Percentiles rank a stretch among this genome's conserved stretches.
Evolutionary conservation across 2,329 filamentous ascomycete species (phyloP).

Genomic region (Aphanocladium album): DNA sequence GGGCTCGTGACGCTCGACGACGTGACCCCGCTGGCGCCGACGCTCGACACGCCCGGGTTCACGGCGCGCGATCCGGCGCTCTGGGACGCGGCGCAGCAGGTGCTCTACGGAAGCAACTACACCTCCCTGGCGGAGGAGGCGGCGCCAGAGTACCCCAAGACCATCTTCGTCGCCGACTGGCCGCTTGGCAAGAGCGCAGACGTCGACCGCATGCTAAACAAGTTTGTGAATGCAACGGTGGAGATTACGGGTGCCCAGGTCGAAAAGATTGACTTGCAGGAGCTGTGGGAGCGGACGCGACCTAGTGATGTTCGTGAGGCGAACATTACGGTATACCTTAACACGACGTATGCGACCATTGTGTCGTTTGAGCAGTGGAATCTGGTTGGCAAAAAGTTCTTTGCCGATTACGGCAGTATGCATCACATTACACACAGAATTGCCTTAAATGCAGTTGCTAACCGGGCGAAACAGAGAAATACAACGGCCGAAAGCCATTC

Average conservation of each 20-base stretch:
- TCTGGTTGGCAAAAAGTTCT: conserved; percentile 9
- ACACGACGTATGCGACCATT: conserved; percentile 5
- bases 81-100: conserved; percentile 3
- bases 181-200: not conserved
- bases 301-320: not conserved
- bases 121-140: not conserved
- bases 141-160: not conserved
- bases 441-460: not conserved
- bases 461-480: not conserved
- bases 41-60: conserved; percentile 15
- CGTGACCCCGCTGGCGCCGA: conserved; percentile 13
- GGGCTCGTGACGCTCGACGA: conserved; percentile 12
- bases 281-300: conserved; percentile 9
- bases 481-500: conserved; percentile 8
- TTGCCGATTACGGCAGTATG: conserved; percentile 9
- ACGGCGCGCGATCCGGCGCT: conserved; percentile 14
- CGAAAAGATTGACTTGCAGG: not conserved
- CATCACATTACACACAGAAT: too few relatives aligned
- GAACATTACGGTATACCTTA: not conserved
- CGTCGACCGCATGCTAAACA: not conserved
- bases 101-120: conserved; percentile 7
- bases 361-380: conserved; percentile 1
- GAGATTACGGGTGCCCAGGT: conserved; percentile 2
- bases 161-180: not conserved
- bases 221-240: not conserved